Evolutionary conservation across 495 filamentous ascomycete genomes (phyloP).

Genomic region (Recurvomyces mirabilis): DNA sequence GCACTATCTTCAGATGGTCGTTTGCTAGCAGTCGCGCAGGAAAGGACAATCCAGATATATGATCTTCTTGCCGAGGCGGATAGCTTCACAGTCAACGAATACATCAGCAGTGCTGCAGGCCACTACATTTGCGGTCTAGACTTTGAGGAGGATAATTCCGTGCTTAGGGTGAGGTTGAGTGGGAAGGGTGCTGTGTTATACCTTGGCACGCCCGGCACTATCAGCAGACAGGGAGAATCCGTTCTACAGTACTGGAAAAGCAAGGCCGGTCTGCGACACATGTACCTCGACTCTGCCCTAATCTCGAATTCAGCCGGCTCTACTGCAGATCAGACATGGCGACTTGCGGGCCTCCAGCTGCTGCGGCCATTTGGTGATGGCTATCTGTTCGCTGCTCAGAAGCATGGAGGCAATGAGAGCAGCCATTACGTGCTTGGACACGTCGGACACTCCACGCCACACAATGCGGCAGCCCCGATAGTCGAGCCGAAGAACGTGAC

Average conservation of each 20-base stretch:
- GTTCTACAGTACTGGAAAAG: constrained; percentile 11
- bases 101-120: constrained; percentile 11
- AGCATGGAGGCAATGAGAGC: constrained; percentile 5
- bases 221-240: neutral
- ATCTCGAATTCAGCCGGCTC: neutral
- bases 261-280: constrained; percentile 7
- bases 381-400: constrained; percentile 13
- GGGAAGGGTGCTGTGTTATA: constrained; percentile 19
- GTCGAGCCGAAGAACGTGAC: constrained; percentile 4
- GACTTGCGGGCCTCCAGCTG: constrained; percentile 13
- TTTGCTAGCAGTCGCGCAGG: constrained; percentile 15
- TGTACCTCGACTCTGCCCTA: constrained; percentile 12
- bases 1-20: constrained; percentile 13
- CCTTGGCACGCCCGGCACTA: constrained; percentile 9
- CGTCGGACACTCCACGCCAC: neutral
- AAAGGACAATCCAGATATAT: constrained; percentile 18
- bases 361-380: constrained; percentile 8
- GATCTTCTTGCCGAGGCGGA: constrained; percentile 9
- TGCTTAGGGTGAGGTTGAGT: constrained; percentile 12
- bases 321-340: neutral
- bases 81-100: constrained; percentile 7
- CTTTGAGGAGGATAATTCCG: constrained; percentile 13
- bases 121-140: constrained; percentile 16
- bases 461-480: neutral
- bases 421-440: constrained; percentile 14